Conservation (phyloP, 2,329 filamentous ascomycete species). For the Pseudodiploospora longispora region DNA sequence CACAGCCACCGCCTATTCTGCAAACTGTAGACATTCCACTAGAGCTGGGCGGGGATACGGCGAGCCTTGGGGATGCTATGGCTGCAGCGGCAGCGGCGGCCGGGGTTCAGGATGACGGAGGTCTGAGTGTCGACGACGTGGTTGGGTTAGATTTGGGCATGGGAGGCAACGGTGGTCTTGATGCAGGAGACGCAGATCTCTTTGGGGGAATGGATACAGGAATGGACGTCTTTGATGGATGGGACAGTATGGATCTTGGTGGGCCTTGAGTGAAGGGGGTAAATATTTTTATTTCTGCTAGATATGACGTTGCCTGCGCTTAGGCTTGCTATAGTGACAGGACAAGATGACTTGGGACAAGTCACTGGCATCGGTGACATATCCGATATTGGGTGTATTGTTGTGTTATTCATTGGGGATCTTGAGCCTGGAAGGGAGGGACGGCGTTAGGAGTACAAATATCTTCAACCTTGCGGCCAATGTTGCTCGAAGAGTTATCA, state of each 20-base stretch:
- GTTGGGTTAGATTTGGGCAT: constrained; percentile 41
- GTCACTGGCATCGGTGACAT: too few species aligned
- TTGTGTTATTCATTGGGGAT: neutral
- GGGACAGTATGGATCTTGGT: constrained; percentile 28
- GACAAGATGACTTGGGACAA: too few species aligned
- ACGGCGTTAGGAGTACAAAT: too few species aligned
- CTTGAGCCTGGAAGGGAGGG: neutral
- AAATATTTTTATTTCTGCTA: too few species aligned
- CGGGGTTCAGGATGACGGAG: constrained; percentile 31
- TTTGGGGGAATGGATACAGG: constrained; percentile 30
- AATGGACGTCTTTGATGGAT: constrained; percentile 38
- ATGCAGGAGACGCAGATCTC: constrained; percentile 28
- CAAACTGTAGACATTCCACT: constrained; percentile 33
- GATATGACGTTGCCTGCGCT: too few species aligned
- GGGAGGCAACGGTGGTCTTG: constrained; percentile 23
- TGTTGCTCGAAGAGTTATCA: too few species aligned
- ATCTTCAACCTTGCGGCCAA: too few species aligned
- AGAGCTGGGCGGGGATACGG: constrained; percentile 29
- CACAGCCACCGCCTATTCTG: constrained; percentile 33
- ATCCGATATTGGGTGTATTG: too few species aligned
- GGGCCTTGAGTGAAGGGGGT: constrained; percentile 1
- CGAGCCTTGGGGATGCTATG: constrained; percentile 32
- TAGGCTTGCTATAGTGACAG: too few species aligned
- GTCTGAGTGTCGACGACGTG: constrained; percentile 31
- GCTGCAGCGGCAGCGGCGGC: constrained; percentile 32